Evolutionary conservation across 1,284 basidiomycete genomes (phyloP), one percentile per base, ranked within the genome.

Genomic region (Uromyces viciae-fabae): DNA sequence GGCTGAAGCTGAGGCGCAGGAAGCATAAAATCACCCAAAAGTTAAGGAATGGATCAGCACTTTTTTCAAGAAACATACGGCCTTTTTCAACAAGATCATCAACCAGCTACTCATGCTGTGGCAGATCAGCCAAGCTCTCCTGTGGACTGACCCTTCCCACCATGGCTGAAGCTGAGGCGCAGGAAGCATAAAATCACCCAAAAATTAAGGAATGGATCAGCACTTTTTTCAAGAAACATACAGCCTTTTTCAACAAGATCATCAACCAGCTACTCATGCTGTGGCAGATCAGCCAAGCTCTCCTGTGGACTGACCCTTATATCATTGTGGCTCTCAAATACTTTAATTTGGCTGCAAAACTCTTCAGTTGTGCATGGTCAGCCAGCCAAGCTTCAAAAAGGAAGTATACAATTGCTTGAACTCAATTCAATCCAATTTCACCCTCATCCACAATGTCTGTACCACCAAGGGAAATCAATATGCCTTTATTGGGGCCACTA

Each of bases 251-350:
- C 62, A 64, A 64, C 33, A 11, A 38, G n/a, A 38, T 73, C 22
- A 52, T 73, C n/a, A 73, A 73, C 17, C 46, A 49, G 68, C 42
- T 71, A 1, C 19, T 71, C 3, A 52, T 49, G 3, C 36, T 71
- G 17, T 71, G 68, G 43, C 71, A 54, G 25, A 36, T 73, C 14
- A 42, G 49, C 5, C 46, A 73, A 36, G 33, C 49, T 17, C 46
- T 73, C 38, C 71, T 49, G 11, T 73, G 71, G 71, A 25, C 33
- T 0, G 71, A 73, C 71, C 71, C 46, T 7, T 54, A 54, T 19
- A 42, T 73, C 22, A 17, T 25, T 33, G 40, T 25, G 33, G 40
- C 66, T 17, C 28, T 69, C 8, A 28, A 40, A 15, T n/a, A 38
- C 43, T 69, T 31, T 22, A 69, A 69, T n/a, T 8, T 28, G 8